Evolutionary conservation across 345 rosid species (phyloP), one percentile per base, ranked within the genome.

Genomic region (Eucalyptus cladocalyx): DNA sequence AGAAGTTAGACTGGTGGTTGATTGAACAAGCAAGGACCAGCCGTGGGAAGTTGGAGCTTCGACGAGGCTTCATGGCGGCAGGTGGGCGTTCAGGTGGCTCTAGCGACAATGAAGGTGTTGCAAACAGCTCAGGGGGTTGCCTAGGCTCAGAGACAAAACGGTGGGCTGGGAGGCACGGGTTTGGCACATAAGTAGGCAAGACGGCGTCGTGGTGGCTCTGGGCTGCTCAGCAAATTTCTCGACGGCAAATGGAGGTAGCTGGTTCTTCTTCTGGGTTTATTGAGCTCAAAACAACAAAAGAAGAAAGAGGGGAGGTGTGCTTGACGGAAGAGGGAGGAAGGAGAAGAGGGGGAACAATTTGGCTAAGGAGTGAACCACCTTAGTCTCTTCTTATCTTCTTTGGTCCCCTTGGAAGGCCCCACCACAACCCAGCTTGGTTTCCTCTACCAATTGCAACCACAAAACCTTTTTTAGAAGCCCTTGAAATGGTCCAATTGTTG

Each of bases 51-150:
- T 2, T 14, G 0, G 2, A 47, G 51, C 51, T 49, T 49, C 3
- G 1, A 0, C 0, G 0, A 1, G 51, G 17, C 51, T 49, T 49
- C 51, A 14, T 0, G 17, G 0, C 0, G 51, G 51, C 17, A 49
- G 0, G 17, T 2, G 6, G 51, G 51, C 6, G 0, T 0, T 0
- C 6, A 1, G 0, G 51, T 2, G 17, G 51, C 17, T 49, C 3
- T 49, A n/a, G n/a, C n/a, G 0, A 17, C 6, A 1, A 49, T 0
- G 1, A 49, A 0, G 51, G 51, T 49, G 3, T 49, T 49, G 51
- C 0, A 17, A 49, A 49, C 0, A 14, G 51, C 51, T 49, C 17
- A 49, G 17, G 51, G 6, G 51, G 17, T 49, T 0, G 3, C 6
- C 6, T 49, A 0, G 51, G 51, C 51, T 49, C 51, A 49, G 17